Percentiles rank a stretch among this genome's conserved stretches.
These are phyloP conservation scores for Cryptosporidium ryanae DNA, from an alignment of 169 alveolate genomes.

Conservation along the genomic window DNA sequence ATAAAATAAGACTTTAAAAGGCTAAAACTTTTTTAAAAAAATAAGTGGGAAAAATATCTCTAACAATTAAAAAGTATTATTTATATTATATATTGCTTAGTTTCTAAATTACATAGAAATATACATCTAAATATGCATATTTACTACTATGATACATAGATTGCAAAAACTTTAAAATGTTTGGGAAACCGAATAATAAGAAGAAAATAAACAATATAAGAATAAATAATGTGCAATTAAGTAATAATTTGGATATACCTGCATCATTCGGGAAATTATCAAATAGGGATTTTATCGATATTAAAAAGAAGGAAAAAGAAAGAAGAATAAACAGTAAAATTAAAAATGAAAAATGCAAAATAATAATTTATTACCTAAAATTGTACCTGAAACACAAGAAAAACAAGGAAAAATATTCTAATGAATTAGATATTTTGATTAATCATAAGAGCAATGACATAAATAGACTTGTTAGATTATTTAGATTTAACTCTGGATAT, in stretches of 20 bases:
- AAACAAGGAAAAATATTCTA: neutral
- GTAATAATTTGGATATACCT: slow-evolving; percentile 21
- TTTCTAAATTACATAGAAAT: too few relatives aligned
- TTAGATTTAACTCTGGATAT: slow-evolving; percentile 2
- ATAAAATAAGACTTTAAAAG: too few relatives aligned
- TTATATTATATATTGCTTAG: too few relatives aligned
- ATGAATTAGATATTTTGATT: neutral
- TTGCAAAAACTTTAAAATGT: too few relatives aligned
- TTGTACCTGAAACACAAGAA: neutral
- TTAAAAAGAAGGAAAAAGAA: slow-evolving; percentile 43
- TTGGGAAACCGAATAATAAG: slow-evolving; percentile 21
- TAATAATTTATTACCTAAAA: slow-evolving; percentile 1
- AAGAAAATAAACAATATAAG: neutral
- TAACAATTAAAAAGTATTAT: too few relatives aligned
- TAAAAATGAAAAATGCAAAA: slow-evolving; percentile 6
- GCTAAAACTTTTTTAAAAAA: too few relatives aligned
- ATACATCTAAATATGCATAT: too few relatives aligned
- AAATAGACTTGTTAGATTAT: neutral
- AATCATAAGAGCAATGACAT: neutral
- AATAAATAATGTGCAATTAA: slow-evolving; percentile 2
- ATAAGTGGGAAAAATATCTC: too few relatives aligned
- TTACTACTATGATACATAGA: too few relatives aligned
- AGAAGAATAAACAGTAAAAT: slow-evolving; percentile 16
- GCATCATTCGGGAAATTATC: slow-evolving; percentile 36
- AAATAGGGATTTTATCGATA: neutral